These are phyloP conservation scores for Penicillium occitanis DNA, from an alignment of 2,329 filamentous ascomycete species.

Conservation along the genomic window DNA sequence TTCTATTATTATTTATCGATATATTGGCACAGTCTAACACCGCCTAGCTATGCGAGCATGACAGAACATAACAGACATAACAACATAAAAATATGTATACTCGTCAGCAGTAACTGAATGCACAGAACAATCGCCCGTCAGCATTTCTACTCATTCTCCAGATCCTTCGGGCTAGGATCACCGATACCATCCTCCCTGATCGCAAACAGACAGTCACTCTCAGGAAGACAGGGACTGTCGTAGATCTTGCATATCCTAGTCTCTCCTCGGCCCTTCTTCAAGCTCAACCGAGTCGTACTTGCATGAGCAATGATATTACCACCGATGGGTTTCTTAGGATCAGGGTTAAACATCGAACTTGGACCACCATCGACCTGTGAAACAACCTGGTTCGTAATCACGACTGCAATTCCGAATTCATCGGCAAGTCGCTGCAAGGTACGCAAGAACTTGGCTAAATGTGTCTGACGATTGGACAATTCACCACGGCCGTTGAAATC, in stretches of 20 bases:
- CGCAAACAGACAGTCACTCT: conserved; percentile 94
- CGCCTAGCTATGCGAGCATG: conserved; percentile 10
- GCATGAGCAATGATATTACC: conserved; percentile 99
- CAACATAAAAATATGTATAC: conserved; percentile 1
- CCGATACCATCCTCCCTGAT: conserved; percentile 97
- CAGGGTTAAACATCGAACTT: conserved; percentile 97
- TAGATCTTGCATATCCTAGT: conserved; percentile 99
- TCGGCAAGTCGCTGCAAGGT: conserved; percentile 56
- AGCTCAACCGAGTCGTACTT: conserved; percentile 86
- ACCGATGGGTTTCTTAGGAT: conserved; percentile 98
- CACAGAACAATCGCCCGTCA: background rate
- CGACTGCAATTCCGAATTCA: conserved; percentile 92
- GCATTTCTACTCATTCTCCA: conserved; percentile 71
- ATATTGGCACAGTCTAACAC: conserved; percentile 1
- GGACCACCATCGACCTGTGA: conserved; percentile 96
- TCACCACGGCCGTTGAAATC: conserved; percentile 97
- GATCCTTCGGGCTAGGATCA: conserved; percentile 90
- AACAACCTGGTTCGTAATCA: conserved; percentile 98
- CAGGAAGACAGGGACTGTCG: conserved; percentile 93
- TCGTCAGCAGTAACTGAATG: background rate
- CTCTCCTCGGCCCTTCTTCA: conserved; percentile 94
- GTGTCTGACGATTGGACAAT: conserved; percentile 79
- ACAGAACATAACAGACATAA: background rate
- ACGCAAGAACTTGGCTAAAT: conserved; percentile 52
- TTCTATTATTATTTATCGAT: background rate